phyloP scores from a whole-genome alignment of 78 protist species.

The Dictyostelium firmibasis region DNA sequence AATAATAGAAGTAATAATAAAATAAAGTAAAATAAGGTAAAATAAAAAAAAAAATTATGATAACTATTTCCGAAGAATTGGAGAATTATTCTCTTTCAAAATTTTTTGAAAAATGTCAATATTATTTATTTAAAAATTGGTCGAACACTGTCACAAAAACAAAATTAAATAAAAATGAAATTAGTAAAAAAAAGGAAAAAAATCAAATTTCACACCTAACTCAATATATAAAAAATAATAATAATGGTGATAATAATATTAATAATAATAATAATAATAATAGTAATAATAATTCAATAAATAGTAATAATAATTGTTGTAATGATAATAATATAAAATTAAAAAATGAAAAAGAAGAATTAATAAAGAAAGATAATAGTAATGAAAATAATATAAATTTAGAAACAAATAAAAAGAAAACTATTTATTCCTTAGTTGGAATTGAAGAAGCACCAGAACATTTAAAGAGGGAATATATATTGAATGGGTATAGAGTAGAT shows the following conservation, averaged over 20 bases:
- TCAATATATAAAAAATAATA: background rate
- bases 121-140: background rate
- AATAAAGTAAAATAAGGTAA: too few species aligned
- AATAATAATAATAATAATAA: too few species aligned
- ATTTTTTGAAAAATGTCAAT: background rate
- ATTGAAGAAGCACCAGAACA: conserved; percentile 41
- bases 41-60: background rate
- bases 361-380: background rate
- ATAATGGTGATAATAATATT: too few species aligned
- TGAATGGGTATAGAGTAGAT: conserved; percentile 48
- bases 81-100: conserved; percentile 5
- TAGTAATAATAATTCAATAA: background rate
- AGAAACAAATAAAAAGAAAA: background rate
- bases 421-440: background rate
- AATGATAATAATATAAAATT: background rate
- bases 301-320: background rate
- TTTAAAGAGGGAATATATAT: conserved; percentile 28
- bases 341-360: background rate
- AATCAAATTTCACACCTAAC: background rate
- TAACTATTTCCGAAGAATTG: background rate
- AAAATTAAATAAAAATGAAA: background rate
- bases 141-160: background rate
- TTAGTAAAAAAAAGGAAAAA: background rate
- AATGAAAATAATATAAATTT: background rate
- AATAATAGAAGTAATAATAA: too few species aligned